Evolutionary conservation across 139 green algal species (phyloP), one percentile per base, ranked within the genome.

Genomic region (Chlamydomonas schloesseri): DNA sequence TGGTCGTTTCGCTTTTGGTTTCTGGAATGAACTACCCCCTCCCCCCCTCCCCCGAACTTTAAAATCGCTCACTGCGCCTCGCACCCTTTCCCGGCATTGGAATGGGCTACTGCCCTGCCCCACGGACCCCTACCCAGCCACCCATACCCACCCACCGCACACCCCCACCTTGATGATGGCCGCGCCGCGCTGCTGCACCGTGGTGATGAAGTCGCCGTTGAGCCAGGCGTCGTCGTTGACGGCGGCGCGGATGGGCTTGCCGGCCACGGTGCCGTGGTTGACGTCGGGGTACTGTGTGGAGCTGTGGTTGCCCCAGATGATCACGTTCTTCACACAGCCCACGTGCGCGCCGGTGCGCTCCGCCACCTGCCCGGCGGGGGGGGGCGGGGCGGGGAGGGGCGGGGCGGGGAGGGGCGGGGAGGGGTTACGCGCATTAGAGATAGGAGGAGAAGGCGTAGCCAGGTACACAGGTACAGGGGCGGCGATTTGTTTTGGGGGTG

Each of bases 231-330:
- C 94, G 86, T 96, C 91, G 4, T 26, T 8, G 28, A 98, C 89
- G 6, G 84, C 92, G 6, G 29, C 13, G 37, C 92, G 90, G 46
- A 98, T 96, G 68, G 96, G 89, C 83, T 93, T 94, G 60, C 97
- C 96, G 3, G 88, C 84, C 9, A 96, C 93, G n/a, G 91, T 95
- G 42, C 92, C 97, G 87, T 99, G 97, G 86, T 97, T 97, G 14
- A 99, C 97, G 80, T 99, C 97, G 21, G 97, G 97, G 90, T 98
- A 99, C 93, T 97, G 96, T 36, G 97, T 98, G 71, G 90, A 96
- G 20, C 92, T 97, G 92, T 99, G 97, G 93, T 99, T 99, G 86
- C 97, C 97, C 97, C 97, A 99, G 90, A 99, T 99, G 90, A 97
- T 99, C 28, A 95, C 94, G 87, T 99, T 99, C 69, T 94, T 94